Conservation (phyloP, 352 stramenopile species). For the Plasmopara muralis region DNA sequence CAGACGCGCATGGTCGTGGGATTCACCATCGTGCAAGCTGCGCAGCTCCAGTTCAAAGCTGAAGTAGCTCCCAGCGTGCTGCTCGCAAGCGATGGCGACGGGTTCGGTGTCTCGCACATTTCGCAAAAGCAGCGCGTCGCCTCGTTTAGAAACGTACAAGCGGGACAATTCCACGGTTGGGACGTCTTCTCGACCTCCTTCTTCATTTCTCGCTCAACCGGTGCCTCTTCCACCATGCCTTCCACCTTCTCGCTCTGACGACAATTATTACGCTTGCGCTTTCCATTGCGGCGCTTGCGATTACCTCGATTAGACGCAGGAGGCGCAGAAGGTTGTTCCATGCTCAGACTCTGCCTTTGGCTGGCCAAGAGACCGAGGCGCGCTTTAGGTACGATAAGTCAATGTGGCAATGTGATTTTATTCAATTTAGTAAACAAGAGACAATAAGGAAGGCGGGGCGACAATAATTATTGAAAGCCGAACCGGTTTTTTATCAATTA, state of each 20-base stretch:
- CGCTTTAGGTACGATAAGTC: slow-evolving; percentile 16
- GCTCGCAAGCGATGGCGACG: slow-evolving; percentile 16
- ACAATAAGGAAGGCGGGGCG: neutral
- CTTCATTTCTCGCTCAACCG: slow-evolving; percentile 5
- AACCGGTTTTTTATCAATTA: neutral
- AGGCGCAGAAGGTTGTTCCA: slow-evolving; percentile 15
- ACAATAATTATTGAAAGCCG: neutral
- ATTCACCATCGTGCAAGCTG: slow-evolving; percentile 70
- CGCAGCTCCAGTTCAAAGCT: slow-evolving; percentile 47
- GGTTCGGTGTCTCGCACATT: slow-evolving; percentile 68
- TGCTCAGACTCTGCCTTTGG: slow-evolving; percentile 15
- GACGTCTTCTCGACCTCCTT: slow-evolving; percentile 11
- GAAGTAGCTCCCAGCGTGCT: slow-evolving; percentile 5
- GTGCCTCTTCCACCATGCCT: slow-evolving; percentile 8
- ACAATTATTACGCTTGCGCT: slow-evolving; percentile 30
- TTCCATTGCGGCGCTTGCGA: slow-evolving; percentile 24
- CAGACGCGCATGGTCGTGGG: slow-evolving; percentile 39
- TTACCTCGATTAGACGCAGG: slow-evolving; percentile 8
- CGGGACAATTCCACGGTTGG: slow-evolving; percentile 49
- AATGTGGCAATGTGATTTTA: slow-evolving; percentile 1
- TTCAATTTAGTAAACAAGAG: no score
- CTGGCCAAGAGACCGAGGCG: slow-evolving; percentile 11
- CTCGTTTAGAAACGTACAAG: slow-evolving; percentile 73
- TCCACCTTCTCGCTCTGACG: slow-evolving; percentile 15
- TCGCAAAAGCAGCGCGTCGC: slow-evolving; percentile 52